phyloP scores from a whole-genome alignment of 2,329 filamentous ascomycete species.

The Colletotrichum cereale region DNA sequence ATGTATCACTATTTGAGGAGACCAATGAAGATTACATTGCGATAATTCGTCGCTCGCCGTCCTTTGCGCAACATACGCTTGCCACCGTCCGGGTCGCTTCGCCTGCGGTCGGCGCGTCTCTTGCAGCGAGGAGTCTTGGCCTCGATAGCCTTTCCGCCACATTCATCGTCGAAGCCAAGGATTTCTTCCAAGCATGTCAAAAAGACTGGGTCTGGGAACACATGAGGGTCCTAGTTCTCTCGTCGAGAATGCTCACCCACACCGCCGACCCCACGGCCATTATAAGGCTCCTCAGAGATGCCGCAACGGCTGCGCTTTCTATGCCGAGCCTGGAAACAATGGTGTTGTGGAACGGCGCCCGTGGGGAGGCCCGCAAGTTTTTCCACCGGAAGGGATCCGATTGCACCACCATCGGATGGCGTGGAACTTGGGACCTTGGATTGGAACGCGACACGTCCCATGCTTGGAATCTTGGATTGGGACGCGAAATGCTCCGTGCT shows the following conservation, averaged over 20 bases:
- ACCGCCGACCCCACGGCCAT: conserved; percentile 41
- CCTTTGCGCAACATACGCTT: no score
- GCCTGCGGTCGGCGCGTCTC: conserved; percentile 35
- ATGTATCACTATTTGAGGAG: conserved; percentile 47
- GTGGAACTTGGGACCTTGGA: conserved; percentile 12
- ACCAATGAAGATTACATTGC: conserved; percentile 41
- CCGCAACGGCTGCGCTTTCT: conserved; percentile 42
- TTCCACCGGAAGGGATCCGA: conserved; percentile 43
- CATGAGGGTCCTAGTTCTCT: conserved; percentile 50
- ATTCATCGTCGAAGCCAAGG: conserved; percentile 46
- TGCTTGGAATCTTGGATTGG: no score
- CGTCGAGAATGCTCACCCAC: conserved; percentile 46
- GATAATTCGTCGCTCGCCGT: no score
- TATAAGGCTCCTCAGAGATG: conserved; percentile 44
- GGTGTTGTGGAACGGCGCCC: conserved; percentile 51
- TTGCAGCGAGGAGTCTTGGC: conserved; percentile 46
- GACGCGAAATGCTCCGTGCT: no score
- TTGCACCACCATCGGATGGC: conserved; percentile 11
- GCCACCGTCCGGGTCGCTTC: conserved; percentile 3
- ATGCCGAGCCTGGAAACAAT: conserved; percentile 50
- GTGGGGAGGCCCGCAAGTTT: conserved; percentile 49
- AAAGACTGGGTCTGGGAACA: conserved; percentile 46
- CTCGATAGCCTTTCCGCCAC: conserved; percentile 48
- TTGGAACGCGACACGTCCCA: not conserved
- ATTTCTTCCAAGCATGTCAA: conserved; percentile 46